Percentiles rank a stretch among this genome's conserved stretches.
Evolutionary conservation across 139 green algal species (phyloP).

Genomic region (Chlorella sp.): DNA sequence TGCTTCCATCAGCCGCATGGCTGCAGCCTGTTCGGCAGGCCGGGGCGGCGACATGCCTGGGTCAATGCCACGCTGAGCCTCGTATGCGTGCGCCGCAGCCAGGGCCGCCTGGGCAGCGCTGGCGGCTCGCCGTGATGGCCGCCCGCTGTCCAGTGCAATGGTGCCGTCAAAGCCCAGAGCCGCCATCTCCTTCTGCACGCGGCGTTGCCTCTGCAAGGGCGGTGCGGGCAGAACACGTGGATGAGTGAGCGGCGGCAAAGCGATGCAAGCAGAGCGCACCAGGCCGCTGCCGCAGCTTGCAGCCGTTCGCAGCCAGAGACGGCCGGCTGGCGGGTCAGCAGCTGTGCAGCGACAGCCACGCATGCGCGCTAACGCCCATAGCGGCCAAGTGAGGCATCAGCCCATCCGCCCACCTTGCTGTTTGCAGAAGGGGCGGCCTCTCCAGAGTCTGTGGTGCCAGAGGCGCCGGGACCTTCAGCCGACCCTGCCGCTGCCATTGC

Average conservation of each 20-base stretch:
- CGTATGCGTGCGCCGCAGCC: conserved; percentile 5
- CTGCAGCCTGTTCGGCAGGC: background rate
- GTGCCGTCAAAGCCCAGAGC: background rate
- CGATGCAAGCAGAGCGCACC: background rate
- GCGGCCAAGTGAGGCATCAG: no score
- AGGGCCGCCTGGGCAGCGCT: conserved; percentile 26
- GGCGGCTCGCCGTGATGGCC: conserved; percentile 24
- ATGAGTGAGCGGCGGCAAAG: no score
- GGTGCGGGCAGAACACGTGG: no score
- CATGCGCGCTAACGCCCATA: no score
- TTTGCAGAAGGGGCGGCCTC: background rate
- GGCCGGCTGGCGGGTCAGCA: no score
- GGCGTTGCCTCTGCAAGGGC: conserved; percentile 6
- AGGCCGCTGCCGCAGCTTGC: no score
- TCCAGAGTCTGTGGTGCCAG: background rate
- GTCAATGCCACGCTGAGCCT: background rate
- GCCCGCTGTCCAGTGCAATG: background rate
- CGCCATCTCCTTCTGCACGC: conserved; percentile 5
- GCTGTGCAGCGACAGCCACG: no score
- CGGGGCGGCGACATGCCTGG: background rate
- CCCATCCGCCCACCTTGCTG: background rate
- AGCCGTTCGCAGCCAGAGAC: no score
- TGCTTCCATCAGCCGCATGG: background rate
- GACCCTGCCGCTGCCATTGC: background rate
- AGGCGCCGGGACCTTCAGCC: background rate